Percentiles rank a stretch among this genome's conserved stretches.
phyloP scores from a whole-genome alignment of 2,329 filamentous ascomycete species.

The Sclerotinia nivalis region DNA sequence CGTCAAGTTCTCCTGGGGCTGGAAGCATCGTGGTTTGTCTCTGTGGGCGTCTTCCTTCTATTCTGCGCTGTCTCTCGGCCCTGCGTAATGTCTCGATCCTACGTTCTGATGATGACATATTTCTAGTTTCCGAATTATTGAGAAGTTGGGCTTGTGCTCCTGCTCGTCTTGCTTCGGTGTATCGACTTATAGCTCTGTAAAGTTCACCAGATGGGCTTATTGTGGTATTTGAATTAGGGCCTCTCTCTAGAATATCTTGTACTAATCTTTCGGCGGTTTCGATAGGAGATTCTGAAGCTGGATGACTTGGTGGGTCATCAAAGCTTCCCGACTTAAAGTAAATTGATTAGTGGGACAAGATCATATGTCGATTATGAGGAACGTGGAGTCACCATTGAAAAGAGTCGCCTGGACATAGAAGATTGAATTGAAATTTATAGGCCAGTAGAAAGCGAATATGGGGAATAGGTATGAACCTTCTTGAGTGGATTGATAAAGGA shows the following conservation, averaged over 20 bases:
- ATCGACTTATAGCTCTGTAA: conserved; percentile 45
- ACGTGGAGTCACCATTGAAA: conserved; percentile 34
- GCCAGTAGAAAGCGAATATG: not conserved
- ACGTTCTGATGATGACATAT: conserved; percentile 21
- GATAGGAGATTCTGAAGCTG: conserved; percentile 33
- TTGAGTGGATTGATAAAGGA: not conserved
- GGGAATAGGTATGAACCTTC: not conserved
- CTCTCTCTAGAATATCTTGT: conserved; percentile 46
- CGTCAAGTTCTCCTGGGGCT: conserved; percentile 22
- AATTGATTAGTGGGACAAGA: conserved; percentile 7
- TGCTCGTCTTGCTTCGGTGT: conserved; percentile 4
- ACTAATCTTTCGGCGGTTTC: conserved; percentile 41
- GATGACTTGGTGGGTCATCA: conserved; percentile 32
- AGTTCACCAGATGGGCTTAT: conserved; percentile 49
- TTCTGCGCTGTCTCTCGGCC: conserved; percentile 19
- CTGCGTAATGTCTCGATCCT: not conserved
- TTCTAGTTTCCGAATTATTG: conserved; percentile 3
- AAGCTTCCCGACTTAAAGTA: conserved; percentile 36
- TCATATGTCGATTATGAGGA: conserved; percentile 1
- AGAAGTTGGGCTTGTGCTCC: conserved; percentile 3
- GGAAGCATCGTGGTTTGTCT: conserved; percentile 25
- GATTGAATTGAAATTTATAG: not conserved
- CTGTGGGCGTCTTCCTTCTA: conserved; percentile 29
- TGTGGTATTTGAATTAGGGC: conserved; percentile 41
- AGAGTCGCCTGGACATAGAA: conserved; percentile 32